Evolutionary conservation across 1,284 basidiomycete species (phyloP).

Genomic region (Trichosporon faecale): DNA sequence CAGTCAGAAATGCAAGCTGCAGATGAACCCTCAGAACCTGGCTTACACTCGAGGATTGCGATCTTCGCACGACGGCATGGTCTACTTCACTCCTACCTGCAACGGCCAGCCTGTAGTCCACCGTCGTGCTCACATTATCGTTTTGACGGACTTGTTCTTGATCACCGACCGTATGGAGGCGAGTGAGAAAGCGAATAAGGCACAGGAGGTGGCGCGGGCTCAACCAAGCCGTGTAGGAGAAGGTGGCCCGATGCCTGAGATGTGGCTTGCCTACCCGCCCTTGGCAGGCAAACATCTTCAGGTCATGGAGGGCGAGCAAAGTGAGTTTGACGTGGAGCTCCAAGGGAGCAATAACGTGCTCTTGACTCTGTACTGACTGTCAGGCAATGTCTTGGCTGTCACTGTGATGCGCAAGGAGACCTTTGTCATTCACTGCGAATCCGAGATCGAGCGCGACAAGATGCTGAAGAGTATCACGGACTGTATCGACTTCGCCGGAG

Average conservation of each 20-base stretch:
- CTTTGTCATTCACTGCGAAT: conserved; percentile 66
- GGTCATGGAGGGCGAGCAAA: conserved; percentile 60
- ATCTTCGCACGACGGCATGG: conserved; percentile 67
- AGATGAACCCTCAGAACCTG: conserved; percentile 78
- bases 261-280: conserved; percentile 94
- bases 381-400: conserved; percentile 71
- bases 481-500: conserved; percentile 73
- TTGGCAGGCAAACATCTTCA: conserved; percentile 88
- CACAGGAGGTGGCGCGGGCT: conserved; percentile 42
- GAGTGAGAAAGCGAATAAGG: conserved; percentile 58
- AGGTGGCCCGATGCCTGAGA: conserved; percentile 65
- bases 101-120: conserved; percentile 72
- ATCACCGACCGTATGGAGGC: conserved; percentile 76
- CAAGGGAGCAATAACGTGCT: too few relatives aligned
- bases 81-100: conserved; percentile 73
- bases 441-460: conserved; percentile 62
- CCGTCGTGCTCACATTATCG: conserved; percentile 74
- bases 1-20: conserved; percentile 76
- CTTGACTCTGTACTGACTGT: conserved; percentile 8
- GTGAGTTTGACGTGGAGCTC: conserved; percentile 34
- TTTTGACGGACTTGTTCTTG: conserved; percentile 89
- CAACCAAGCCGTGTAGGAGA: conserved; percentile 49
- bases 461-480: conserved; percentile 74
- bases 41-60: conserved; percentile 78
- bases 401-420: conserved; percentile 86